Evolutionary conservation across 2,329 filamentous ascomycete genomes (phyloP).

Genomic region (Trichoderma atroviride): DNA sequence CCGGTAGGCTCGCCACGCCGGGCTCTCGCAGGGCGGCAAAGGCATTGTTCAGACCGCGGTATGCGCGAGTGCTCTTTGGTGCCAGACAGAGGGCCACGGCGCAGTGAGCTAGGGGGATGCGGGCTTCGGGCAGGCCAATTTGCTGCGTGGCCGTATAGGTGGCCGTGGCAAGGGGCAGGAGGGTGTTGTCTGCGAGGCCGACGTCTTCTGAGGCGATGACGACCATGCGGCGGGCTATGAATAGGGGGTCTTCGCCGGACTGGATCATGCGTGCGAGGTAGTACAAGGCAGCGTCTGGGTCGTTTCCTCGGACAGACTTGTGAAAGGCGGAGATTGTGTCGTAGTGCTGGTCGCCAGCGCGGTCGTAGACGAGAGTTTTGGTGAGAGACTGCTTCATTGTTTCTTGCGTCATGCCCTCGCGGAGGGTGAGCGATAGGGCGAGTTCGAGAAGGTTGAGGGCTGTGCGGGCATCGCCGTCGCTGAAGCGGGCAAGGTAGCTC

Average conservation of each 20-base stretch:
- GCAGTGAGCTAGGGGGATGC: conserved; percentile 88
- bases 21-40: conserved; percentile 79
- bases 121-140: conserved; percentile 91
- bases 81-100: conserved; percentile 78
- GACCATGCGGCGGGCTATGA: conserved; percentile 88
- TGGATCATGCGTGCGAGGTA: conserved; percentile 96
- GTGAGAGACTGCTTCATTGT: conserved; percentile 82
- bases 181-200: conserved; percentile 81
- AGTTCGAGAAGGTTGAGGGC: conserved; percentile 91
- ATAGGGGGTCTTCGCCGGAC: conserved; percentile 90
- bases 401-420: conserved; percentile 68
- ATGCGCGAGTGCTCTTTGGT: conserved; percentile 84
- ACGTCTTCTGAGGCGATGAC: conserved; percentile 95
- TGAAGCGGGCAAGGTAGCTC: conserved; percentile 78
- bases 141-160: conserved; percentile 88
- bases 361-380: conserved; percentile 91
- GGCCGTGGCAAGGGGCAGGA: conserved; percentile 82
- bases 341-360: conserved; percentile 94
- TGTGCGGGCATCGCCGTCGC: conserved; percentile 90
- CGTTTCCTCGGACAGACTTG: conserved; percentile 87
- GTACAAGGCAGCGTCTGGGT: conserved; percentile 87
- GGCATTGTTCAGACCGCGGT: conserved; percentile 79
- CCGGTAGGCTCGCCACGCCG: conserved; percentile 76
- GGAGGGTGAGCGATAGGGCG: conserved; percentile 69
- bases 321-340: conserved; percentile 97